Conservation (phyloP, 2,329 filamentous ascomycete species). For the Sarocladiaceae sp. region DNA sequence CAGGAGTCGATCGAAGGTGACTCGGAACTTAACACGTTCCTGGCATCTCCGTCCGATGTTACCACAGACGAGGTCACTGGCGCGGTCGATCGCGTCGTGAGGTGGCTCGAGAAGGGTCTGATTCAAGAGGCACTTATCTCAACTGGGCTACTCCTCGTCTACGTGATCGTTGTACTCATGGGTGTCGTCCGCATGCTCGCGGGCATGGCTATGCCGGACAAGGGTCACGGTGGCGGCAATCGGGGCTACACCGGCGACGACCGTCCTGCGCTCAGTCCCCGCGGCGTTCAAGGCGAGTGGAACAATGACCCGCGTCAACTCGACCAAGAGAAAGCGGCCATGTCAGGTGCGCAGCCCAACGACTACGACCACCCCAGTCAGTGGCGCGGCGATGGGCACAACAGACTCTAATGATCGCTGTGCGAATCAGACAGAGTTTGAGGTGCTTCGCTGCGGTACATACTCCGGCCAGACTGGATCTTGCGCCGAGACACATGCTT, state of each 20-base stretch:
- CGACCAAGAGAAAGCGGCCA: conserved; percentile 22
- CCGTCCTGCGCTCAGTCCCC: conserved; percentile 22
- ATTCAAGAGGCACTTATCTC: conserved; percentile 78
- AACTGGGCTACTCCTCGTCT: conserved; percentile 67
- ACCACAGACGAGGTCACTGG: conserved; percentile 78
- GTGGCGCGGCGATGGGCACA: conserved; percentile 8
- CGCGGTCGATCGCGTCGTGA: conserved; percentile 66
- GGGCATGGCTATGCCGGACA: conserved; percentile 56
- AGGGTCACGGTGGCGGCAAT: conserved; percentile 50
- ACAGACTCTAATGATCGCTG: conserved; percentile 2
- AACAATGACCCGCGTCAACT: not conserved
- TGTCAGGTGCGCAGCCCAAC: conserved; percentile 1
- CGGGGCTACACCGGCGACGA: conserved; percentile 21
- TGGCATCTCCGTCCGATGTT: conserved; percentile 68
- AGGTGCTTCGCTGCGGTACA: not conserved
- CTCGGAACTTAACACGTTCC: conserved; percentile 61
- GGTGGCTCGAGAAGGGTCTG: conserved; percentile 64
- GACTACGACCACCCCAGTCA: not conserved
- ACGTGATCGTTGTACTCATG: conserved; percentile 70
- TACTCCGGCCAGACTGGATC: conserved; percentile 8
- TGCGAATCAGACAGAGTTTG: not conserved
- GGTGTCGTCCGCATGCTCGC: conserved; percentile 65
- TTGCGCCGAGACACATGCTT: conserved; percentile 4
- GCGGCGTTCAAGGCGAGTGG: conserved; percentile 10
- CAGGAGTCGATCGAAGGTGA: conserved; percentile 55